These are phyloP conservation scores for Carex arenaria DNA, from an alignment of 202 grass and related monocot species.

Conservation along the genomic window DNA sequence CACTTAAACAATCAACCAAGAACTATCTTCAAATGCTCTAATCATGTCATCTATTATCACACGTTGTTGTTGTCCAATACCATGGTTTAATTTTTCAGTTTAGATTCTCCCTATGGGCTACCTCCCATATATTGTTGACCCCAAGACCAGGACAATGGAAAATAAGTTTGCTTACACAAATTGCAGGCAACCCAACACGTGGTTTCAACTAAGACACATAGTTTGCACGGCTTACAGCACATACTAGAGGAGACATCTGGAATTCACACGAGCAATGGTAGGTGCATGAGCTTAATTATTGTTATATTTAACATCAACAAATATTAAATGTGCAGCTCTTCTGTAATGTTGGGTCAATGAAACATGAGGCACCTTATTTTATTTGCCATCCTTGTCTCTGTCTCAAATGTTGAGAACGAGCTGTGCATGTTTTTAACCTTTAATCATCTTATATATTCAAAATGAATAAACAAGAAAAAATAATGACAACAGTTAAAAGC, in stretches of 20 bases:
- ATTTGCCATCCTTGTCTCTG: not conserved
- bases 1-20: not conserved
- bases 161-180: too few species aligned
- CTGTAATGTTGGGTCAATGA: not conserved
- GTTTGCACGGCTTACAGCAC: too few species aligned
- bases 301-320: not conserved
- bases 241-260: too few species aligned
- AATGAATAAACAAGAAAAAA: not conserved
- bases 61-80: not conserved
- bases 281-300: too few species aligned
- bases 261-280: too few species aligned
- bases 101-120: not conserved
- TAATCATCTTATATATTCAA: not conserved
- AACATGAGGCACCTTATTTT: not conserved
- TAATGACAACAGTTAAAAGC: too few species aligned
- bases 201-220: too few species aligned
- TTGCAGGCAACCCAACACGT: too few species aligned
- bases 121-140: constrained; percentile 8
- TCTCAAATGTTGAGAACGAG: not conserved
- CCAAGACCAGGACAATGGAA: not conserved
- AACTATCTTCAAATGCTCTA: not conserved
- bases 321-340: not conserved
- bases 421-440: not conserved
- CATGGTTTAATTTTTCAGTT: not conserved
- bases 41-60: not conserved